Evolutionary conservation across 2,329 filamentous ascomycete species (phyloP), one percentile per base, ranked within the genome.

Genomic region (Nemania sp.): DNA sequence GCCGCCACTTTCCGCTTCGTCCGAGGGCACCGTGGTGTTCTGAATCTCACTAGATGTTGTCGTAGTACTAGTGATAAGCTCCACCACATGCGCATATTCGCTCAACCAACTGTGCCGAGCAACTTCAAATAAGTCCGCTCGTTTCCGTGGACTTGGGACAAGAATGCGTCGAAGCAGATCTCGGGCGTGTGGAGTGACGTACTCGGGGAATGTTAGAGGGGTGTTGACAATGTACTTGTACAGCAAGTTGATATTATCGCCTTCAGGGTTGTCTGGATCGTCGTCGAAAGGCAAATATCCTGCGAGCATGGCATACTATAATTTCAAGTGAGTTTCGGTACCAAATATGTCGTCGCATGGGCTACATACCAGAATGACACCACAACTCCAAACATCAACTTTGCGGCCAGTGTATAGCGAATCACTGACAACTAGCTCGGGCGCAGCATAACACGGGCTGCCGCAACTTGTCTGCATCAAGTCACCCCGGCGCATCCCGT

Each of bases 221-320:
- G 94, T 99, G 50, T 91, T 95, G 55, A 97, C 93, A 65, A 99
- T 99, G 75, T 99, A 99, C 76, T 97, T 97, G 81, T 99, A 99
- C 23, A 99, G 80, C 9, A 99, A 81, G 71, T 99, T 99, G 77
- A 99, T 99, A 70, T 99, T 99, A 72, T 99, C 94, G 62, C 94
- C 94, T 73, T 99, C 94, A 2, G 94, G 94, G 69, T 99, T 99
- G 40, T 92, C 94, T 60, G 94, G 94, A 67, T 99, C 94, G 70
- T 99, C 94, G 66, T 99, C 94, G 68, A 99, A 99, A 3, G 94
- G 94, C 11, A 99, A 80, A 72, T 99, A 99, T 37, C 94, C 94
- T 33, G 94, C 94, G 65, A 99, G 80, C 94, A 99, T 99, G 53
- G 94, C 94, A 72, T 99, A 99, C 92, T 97, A 67, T n/a, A 67